Percentiles rank a stretch among this genome's conserved stretches.
Evolutionary conservation across 768 basidiomycete genomes (phyloP).

Genomic region (Kwoniella dejecticola): DNA sequence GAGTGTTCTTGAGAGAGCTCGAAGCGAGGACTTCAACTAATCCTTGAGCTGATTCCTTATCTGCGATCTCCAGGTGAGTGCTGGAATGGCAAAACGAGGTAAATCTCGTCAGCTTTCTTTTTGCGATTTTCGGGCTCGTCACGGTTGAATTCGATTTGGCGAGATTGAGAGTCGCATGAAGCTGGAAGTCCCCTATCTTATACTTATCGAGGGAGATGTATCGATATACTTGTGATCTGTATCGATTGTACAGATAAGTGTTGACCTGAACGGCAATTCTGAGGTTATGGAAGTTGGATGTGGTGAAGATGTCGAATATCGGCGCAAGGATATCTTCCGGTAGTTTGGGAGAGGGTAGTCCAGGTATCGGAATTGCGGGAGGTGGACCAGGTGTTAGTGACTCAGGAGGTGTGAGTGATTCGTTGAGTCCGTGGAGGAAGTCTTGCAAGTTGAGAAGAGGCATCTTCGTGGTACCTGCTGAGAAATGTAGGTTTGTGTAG

Average conservation of each 20-base stretch:
- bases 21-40: background rate
- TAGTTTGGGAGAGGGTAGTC: background rate
- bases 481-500: no score
- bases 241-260: constrained; percentile 1
- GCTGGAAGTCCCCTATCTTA: background rate
- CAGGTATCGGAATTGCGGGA: background rate
- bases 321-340: background rate
- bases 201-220: background rate
- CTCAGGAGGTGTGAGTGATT: background rate
- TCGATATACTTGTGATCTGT: background rate
- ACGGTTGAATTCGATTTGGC: background rate
- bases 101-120: background rate
- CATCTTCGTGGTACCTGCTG: no score
- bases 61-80: background rate
- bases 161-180: background rate
- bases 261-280: background rate
- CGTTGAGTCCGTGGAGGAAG: background rate
- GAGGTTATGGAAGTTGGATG: background rate
- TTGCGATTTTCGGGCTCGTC: background rate
- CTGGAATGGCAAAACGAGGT: background rate
- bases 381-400: background rate
- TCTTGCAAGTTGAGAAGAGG: background rate
- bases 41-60: background rate
- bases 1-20: background rate
- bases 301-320: constrained; percentile 1